phyloP scores from a whole-genome alignment of 192 early-diverging fungal species.

The Entomortierella chlamydospora region DNA sequence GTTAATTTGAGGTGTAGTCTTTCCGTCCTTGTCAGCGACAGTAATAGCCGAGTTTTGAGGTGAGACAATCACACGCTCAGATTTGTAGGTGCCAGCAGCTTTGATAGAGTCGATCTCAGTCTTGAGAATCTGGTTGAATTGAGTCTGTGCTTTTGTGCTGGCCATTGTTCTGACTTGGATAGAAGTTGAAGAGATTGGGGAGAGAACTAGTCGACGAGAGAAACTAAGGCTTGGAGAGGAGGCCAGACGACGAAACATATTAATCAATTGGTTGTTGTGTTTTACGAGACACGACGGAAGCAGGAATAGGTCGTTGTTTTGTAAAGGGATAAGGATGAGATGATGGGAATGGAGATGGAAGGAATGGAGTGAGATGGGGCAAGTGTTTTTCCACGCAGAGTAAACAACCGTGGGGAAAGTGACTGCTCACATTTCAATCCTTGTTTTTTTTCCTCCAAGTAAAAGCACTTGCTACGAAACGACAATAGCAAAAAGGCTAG shows the following conservation, averaged over 20 bases:
- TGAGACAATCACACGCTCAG: slow-evolving; percentile 70
- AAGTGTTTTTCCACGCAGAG: no score
- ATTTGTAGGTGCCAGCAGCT: slow-evolving; percentile 73
- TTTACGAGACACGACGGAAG: no score
- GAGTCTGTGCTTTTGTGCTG: slow-evolving; percentile 39
- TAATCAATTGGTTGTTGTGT: no score
- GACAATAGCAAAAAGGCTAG: no score
- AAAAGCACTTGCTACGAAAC: no score
- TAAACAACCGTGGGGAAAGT: no score
- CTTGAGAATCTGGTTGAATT: slow-evolving; percentile 44
- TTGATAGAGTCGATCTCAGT: slow-evolving; percentile 65
- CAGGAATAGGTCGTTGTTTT: background rate
- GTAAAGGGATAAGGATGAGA: background rate
- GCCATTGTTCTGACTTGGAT: slow-evolving; percentile 21
- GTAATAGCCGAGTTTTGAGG: slow-evolving; percentile 65
- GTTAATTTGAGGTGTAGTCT: slow-evolving; percentile 59
- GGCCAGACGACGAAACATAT: slow-evolving; percentile 30
- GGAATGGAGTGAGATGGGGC: background rate
- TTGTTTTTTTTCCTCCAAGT: no score
- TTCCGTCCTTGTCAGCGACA: slow-evolving; percentile 55
- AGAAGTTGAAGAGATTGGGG: background rate
- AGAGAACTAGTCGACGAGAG: slow-evolving; percentile 23
- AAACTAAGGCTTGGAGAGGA: slow-evolving; percentile 21
- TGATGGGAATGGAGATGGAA: slow-evolving; percentile 1
- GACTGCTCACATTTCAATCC: no score